These are phyloP conservation scores for Nothophytophthora sp. DNA, from an alignment of 352 stramenopile species.

Conservation along the genomic window DNA sequence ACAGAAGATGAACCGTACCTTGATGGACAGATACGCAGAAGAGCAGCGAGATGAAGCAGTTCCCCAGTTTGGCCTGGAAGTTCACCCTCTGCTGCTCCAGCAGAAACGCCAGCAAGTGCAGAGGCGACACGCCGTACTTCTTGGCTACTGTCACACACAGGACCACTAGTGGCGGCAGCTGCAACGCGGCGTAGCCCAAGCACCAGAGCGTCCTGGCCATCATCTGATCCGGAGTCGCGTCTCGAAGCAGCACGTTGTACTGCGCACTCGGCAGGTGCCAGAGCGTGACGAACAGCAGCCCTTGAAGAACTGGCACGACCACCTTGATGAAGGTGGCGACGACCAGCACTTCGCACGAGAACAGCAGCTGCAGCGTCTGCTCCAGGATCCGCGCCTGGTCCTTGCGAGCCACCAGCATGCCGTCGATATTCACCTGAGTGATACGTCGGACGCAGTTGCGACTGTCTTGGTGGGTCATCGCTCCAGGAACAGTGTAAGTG, in stretches of 20 bases:
- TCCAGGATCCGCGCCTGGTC: conserved; percentile 32
- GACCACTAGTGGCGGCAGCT: conserved; percentile 11
- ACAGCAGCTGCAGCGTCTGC: conserved; percentile 33
- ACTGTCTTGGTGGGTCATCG: neutral
- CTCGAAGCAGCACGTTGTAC: conserved; percentile 24
- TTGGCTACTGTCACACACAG: conserved; percentile 13
- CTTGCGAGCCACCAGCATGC: conserved; percentile 25
- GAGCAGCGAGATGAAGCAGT: conserved; percentile 15
- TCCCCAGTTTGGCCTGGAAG: conserved; percentile 29
- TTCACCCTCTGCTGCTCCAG: conserved; percentile 36
- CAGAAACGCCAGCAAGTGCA: conserved; percentile 35
- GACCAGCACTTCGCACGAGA: conserved; percentile 33
- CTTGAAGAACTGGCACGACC: conserved; percentile 28
- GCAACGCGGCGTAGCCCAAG: conserved; percentile 10
- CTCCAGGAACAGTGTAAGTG: neutral
- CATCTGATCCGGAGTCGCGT: conserved; percentile 5
- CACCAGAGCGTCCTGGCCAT: conserved; percentile 3
- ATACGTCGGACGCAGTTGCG: neutral
- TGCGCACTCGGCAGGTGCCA: conserved; percentile 28
- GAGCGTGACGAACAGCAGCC: conserved; percentile 16
- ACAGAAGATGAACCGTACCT: no score
- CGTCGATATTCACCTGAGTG: conserved; percentile 27
- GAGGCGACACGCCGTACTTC: conserved; percentile 29
- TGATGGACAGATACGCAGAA: conserved; percentile 23
- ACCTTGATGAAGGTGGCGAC: conserved; percentile 39